Percentiles rank a stretch among this genome's conserved stretches.
Conservation (phyloP, 2,329 filamentous ascomycete species). For the Verticillium klebahnii region DNA sequence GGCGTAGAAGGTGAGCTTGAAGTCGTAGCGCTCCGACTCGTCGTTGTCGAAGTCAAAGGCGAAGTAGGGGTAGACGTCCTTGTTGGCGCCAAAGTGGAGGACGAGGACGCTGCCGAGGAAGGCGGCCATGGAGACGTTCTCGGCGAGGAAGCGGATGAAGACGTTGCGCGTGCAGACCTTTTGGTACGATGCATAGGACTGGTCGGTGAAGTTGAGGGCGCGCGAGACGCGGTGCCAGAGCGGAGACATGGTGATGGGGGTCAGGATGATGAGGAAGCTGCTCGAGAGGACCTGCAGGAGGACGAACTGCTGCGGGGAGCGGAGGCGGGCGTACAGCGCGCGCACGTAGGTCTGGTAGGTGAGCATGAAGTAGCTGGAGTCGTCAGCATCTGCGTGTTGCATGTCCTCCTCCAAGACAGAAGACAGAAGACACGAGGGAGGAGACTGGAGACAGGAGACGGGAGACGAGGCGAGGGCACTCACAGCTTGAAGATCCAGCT, state of each 20-base stretch:
- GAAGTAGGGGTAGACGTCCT: slow-evolving; percentile 66
- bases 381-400: not conserved
- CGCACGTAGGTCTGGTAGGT: slow-evolving; percentile 70
- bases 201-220: slow-evolving; percentile 50
- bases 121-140: slow-evolving; percentile 64
- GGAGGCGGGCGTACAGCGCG: slow-evolving; percentile 62
- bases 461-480: slow-evolving; percentile 18
- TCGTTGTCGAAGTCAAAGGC: slow-evolving; percentile 49
- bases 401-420: not conserved
- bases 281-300: slow-evolving; percentile 62
- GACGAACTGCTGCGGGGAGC: slow-evolving; percentile 61
- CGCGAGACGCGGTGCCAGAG: slow-evolving; percentile 52
- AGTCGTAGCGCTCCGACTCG: slow-evolving; percentile 48
- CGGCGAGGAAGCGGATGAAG: slow-evolving; percentile 62
- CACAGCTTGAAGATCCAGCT: slow-evolving; percentile 68
- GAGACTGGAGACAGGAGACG: not conserved
- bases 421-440: not conserved
- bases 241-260: slow-evolving; percentile 59
- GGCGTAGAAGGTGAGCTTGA: slow-evolving; percentile 58
- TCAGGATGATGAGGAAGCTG: slow-evolving; percentile 57
- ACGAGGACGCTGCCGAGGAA: slow-evolving; percentile 63
- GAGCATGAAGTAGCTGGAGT: slow-evolving; percentile 56
- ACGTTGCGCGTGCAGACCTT: slow-evolving; percentile 63
- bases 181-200: slow-evolving; percentile 59
- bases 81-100: slow-evolving; percentile 62